Evolutionary conservation across 352 stramenopile species (phyloP).

Genomic region (Phytophthora brassicae): DNA sequence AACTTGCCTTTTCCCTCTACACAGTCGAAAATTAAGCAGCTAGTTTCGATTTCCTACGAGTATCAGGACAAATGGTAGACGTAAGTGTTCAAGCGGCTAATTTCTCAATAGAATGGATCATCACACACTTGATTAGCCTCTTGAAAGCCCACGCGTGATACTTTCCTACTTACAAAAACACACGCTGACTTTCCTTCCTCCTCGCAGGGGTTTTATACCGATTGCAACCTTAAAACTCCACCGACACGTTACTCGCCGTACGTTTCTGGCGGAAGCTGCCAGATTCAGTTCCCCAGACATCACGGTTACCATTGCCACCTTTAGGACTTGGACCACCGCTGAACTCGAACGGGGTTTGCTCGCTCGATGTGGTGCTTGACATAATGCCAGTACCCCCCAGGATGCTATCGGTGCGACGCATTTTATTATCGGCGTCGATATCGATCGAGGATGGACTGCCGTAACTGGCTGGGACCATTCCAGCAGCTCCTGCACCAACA

Average conservation of each 20-base stretch:
- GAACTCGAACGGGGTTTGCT: slow-evolving; percentile 35
- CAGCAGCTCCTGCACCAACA: slow-evolving; percentile 6
- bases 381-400: slow-evolving; percentile 36
- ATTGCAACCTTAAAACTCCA: slow-evolving; percentile 50
- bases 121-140: slow-evolving; percentile 17
- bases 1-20: slow-evolving; percentile 97
- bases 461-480: slow-evolving; percentile 38
- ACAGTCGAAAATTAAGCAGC: slow-evolving; percentile 47
- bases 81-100: too few species aligned
- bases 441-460: slow-evolving; percentile 52
- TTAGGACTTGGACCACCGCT: slow-evolving; percentile 34
- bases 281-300: slow-evolving; percentile 51
- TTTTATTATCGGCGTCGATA: slow-evolving; percentile 25
- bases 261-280: slow-evolving; percentile 44
- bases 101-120: slow-evolving; percentile 17
- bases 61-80: slow-evolving; percentile 15
- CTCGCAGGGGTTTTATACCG: slow-evolving; percentile 21
- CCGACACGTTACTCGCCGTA: slow-evolving; percentile 54
- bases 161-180: slow-evolving; percentile 26
- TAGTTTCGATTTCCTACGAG: slow-evolving; percentile 1
- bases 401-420: slow-evolving; percentile 46
- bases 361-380: slow-evolving; percentile 16
- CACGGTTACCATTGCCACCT: slow-evolving; percentile 26
- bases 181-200: slow-evolving; percentile 10
- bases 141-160: slow-evolving; percentile 13